Conservation (phyloP, 306 rosid genomes). For the Benincasa hispida region DNA sequence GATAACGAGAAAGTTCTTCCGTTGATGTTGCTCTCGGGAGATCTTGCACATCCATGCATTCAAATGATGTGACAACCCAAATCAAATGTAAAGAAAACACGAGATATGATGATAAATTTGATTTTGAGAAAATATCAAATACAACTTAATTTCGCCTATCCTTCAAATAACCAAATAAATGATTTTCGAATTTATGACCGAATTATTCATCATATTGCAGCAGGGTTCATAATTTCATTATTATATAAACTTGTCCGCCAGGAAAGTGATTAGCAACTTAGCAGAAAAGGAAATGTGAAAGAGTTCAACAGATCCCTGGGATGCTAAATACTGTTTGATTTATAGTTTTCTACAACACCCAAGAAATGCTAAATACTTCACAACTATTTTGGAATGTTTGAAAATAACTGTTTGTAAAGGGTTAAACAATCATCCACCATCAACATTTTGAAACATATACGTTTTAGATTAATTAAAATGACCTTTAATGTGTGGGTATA, state of each 20-base stretch:
- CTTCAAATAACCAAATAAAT: not conserved
- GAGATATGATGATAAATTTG: not conserved
- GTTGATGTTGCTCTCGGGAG: conserved; percentile 64
- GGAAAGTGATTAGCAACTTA: not conserved
- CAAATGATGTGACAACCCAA: not conserved
- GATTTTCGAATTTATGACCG: not conserved
- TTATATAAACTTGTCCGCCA: not conserved
- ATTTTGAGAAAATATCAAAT: not conserved
- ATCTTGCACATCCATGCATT: conserved; percentile 38
- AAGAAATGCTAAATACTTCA: no score
- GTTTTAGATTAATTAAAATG: no score
- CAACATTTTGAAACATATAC: no score
- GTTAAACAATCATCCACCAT: no score
- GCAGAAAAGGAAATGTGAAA: not conserved
- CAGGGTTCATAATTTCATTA: not conserved
- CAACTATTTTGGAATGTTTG: no score
- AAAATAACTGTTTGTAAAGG: no score
- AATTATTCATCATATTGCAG: not conserved
- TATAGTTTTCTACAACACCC: no score
- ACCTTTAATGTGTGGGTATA: no score
- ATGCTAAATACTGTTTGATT: no score
- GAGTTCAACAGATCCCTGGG: not conserved
- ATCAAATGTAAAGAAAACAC: conserved; percentile 4
- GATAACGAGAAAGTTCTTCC: conserved; percentile 74
- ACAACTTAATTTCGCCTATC: not conserved